Percentiles rank a stretch among this genome's conserved stretches.
Evolutionary conservation across 1,284 basidiomycete genomes (phyloP).

Genomic region (Trametes pubescens): DNA sequence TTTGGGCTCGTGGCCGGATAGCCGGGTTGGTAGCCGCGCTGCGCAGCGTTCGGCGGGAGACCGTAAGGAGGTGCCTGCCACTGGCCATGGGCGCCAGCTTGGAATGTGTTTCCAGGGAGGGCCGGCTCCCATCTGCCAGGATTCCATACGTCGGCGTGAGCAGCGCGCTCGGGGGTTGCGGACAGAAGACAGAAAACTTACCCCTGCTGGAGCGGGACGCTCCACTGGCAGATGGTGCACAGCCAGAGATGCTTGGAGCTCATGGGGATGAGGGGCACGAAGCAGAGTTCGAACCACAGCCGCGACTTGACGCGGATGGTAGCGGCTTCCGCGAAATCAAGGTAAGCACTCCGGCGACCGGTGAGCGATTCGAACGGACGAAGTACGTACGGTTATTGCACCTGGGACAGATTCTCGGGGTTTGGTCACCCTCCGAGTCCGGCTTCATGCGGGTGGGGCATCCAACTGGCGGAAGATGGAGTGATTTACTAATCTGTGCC

Average conservation of each 20-base stretch:
- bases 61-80: constrained; percentile 30
- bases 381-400: constrained; percentile 54
- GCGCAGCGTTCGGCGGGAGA: constrained; percentile 34
- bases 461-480: constrained; percentile 49
- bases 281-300: constrained; percentile 61
- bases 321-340: constrained; percentile 47
- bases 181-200: constrained; percentile 39
- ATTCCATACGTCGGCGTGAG: constrained; percentile 17
- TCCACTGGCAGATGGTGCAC: constrained; percentile 60
- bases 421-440: constrained; percentile 46
- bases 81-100: constrained; percentile 35
- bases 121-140: constrained; percentile 55
- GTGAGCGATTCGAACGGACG: constrained; percentile 11
- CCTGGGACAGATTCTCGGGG: constrained; percentile 55
- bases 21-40: constrained; percentile 39
- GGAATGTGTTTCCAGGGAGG: constrained; percentile 37
- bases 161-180: constrained; percentile 19
- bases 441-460: constrained; percentile 56
- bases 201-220: constrained; percentile 53
- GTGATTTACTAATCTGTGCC: constrained; percentile 13
- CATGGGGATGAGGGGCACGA: constrained; percentile 59
- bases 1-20: constrained; percentile 36
- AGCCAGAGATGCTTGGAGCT: constrained; percentile 55
- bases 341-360: constrained; percentile 14
- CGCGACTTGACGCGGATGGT: constrained; percentile 54